Evolutionary conservation across 257 asterid genomes (phyloP), one percentile per base, ranked within the genome.

Genomic region (Cinchona pubescens): DNA sequence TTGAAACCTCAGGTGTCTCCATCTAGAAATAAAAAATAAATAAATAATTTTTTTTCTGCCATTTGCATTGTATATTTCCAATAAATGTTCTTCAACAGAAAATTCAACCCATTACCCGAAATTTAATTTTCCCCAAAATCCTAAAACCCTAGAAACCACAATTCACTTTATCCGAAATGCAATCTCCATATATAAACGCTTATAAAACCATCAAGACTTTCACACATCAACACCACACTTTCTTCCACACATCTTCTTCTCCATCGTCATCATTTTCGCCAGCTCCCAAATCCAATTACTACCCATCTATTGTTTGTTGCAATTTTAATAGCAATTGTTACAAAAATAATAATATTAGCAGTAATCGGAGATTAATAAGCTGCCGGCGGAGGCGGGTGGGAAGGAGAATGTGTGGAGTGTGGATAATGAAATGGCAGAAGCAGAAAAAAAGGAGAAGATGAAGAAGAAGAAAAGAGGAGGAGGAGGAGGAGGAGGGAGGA

Each of bases 361-460:
- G 29, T 42, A 76, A 75, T 48, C 15, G 58, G 19, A 49, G 18
- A 42, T 7, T 42, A 42, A 42, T 42, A 87, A 88, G 81, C 9
- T 0, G 58, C n/a, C 5, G 58, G 53, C 53, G 53, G n/a, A 2
- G 58, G 58, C n/a, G 1, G 45, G 45, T 42, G 98, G 92, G 64
- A 92, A 92, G 86, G 97, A 95, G 40, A 95, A 95, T 76, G 97
- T 92, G 65, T 92, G 98, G 97, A 92, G 97, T 67, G 72, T 95
- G 60, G 98, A 95, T 79, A 90, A 92, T 76, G 94, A 88, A 86
- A 76, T 81, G 83, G 86, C 88, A 35, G 83, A 67, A 75, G 62
- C 77, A 13, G 90, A 84, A 62, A 82, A 85, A 76, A 92, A 80
- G 78, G 82, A 72, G 69, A 77, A 80, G 69, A 69, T 34, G 69